Percentiles rank a stretch among this genome's conserved stretches.
Conservation (phyloP, 2,329 filamentous ascomycete species). For the Neonectria ditissima region DNA sequence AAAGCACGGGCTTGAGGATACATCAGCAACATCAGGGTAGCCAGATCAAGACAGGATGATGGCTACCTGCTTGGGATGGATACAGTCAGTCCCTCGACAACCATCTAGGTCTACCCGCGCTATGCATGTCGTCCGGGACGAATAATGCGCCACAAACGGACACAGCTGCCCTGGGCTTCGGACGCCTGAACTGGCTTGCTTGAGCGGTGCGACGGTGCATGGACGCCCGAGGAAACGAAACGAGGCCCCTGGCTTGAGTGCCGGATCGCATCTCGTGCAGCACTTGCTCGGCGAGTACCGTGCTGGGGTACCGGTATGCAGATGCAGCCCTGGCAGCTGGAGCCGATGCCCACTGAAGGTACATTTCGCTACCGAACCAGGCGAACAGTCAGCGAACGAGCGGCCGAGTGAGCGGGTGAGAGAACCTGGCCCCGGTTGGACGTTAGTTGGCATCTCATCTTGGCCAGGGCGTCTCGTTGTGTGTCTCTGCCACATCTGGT, state of each 20-base stretch:
- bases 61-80: conserved; percentile 18
- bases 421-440: conserved; percentile 5
- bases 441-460: conserved; percentile 12
- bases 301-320: conserved; percentile 34
- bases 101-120: conserved; percentile 7
- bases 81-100: conserved; percentile 14
- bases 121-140: conserved; percentile 18
- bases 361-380: conserved; percentile 9
- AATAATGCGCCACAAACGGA: conserved; percentile 22
- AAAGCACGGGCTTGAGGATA: conserved; percentile 33
- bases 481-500: conserved; percentile 12
- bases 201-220: conserved; percentile 39
- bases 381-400: conserved; percentile 3
- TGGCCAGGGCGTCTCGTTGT: conserved; percentile 14
- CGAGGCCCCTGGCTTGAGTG: conserved; percentile 36
- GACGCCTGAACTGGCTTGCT: conserved; percentile 36
- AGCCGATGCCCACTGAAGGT: conserved; percentile 18
- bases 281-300: conserved; percentile 40
- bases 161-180: conserved; percentile 30
- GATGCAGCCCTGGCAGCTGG: conserved; percentile 30
- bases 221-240: conserved; percentile 28
- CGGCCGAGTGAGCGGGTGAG: conserved; percentile 6
- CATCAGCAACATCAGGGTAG: conserved; percentile 17
- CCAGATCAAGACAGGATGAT: conserved; percentile 30
- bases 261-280: conserved; percentile 44